Conservation (phyloP, 495 filamentous ascomycete genomes). For the Penicillium steckii region DNA sequence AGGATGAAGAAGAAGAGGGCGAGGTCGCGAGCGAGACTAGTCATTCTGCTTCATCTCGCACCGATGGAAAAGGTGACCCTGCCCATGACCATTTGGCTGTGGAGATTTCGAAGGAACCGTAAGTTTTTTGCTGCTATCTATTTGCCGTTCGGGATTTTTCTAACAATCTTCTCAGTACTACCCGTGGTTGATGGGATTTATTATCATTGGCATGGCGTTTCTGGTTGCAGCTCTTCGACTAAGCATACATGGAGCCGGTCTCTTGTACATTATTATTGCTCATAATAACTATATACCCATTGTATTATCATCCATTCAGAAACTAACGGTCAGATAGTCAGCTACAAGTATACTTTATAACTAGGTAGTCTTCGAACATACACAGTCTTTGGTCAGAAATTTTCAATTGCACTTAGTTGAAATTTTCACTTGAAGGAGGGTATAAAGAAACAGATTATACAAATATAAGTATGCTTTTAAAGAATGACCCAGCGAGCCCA, state of each 20-base stretch:
- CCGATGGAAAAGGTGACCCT: conserved; percentile 2
- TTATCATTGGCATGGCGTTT: not conserved
- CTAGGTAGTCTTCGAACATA: too few species aligned
- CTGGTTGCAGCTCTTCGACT: not conserved
- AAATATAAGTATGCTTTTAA: too few species aligned
- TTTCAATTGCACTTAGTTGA: too few species aligned
- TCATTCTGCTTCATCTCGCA: conserved; percentile 4
- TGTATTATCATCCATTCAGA: too few species aligned
- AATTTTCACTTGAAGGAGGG: too few species aligned
- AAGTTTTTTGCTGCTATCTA: conserved; percentile 10
- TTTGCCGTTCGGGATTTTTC: conserved; percentile 1
- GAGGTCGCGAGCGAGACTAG: conserved; percentile 3
- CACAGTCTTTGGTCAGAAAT: too few species aligned
- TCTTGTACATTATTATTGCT: conserved; percentile 1
- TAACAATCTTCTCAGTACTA: not conserved
- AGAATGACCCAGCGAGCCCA: too few species aligned
- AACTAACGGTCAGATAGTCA: too few species aligned
- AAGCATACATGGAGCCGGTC: not conserved
- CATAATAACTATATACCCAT: conserved; percentile 1
- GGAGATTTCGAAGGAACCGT: conserved; percentile 46
- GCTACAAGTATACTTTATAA: not conserved
- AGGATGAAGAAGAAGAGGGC: conserved; percentile 51
- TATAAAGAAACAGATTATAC: too few species aligned
- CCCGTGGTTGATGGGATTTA: not conserved
- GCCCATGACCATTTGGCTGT: conserved; percentile 26